Base-by-base conservation (phyloP, 2,329 filamentous ascomycete genomes). In the Cladosporium sphaerospermum region DNA sequence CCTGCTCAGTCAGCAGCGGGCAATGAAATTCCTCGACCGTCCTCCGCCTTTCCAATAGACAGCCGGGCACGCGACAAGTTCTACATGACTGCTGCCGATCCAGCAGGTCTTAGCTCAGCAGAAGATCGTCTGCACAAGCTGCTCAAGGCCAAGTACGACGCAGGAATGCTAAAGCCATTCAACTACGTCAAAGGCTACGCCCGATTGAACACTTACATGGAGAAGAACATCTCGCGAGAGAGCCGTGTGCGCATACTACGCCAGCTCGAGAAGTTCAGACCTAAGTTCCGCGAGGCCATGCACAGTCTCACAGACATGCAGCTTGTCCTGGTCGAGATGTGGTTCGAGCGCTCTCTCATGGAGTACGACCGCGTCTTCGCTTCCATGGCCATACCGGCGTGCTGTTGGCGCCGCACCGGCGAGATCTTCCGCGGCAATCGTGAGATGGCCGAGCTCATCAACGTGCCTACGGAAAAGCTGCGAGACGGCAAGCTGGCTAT, bases 291-390 rank as follows among this genome's bases (percentile, higher is more conserved):
- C 57, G 92, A 97, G 71, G 90, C 95, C 73, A 92, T 95, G 68
- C 90, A 97, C 60, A 85, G 80, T 33, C 76, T 97, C 66, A 96
- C 89, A 2, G 93, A 99, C 70, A 88, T 96, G 68, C 89, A 99
- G 70, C 81, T 99, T 23, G 85, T 97, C 28, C 83, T 91, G 55
- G 92, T 97, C 9, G 93, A 99, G 72, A 96, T 97, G 89, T 97
- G 93, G 92, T 97, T 99, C 66, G 93, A 99, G 71, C 84, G 87
- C 64, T 93, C 88, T 58, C 74, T 99, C 61, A 93, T 97, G 87
- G 93, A 97, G 67, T 97, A 97, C 64, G 93, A 99, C 66, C 89
- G 93, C 32, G 91, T 99, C 1, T 99, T 99, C 74, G 93, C 93
- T 2, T 95, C 90, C 69, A 99, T 99, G 93, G 93, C 93, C 2